These are phyloP conservation scores for Hirsutella thompsonii DNA, from an alignment of 2,329 filamentous ascomycete genomes.

Conservation along the genomic window DNA sequence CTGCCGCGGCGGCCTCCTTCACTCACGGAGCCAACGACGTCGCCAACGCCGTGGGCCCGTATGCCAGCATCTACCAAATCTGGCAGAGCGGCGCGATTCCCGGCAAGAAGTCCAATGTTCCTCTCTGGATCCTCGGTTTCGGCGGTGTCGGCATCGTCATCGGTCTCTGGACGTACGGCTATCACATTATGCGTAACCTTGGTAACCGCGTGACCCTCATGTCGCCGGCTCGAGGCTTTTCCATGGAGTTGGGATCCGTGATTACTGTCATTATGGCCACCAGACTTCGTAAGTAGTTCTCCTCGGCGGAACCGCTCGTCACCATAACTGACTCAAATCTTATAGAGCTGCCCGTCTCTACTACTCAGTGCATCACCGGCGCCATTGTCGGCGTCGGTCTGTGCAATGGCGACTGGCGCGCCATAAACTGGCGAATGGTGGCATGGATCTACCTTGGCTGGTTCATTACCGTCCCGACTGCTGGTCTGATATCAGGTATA, in stretches of 20 bases:
- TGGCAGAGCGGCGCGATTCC: constrained; percentile 36
- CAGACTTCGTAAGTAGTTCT: constrained; percentile 30
- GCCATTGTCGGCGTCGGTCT: constrained; percentile 50
- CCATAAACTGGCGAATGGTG: constrained; percentile 52
- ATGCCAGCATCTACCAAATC: constrained; percentile 48
- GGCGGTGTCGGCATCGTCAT: constrained; percentile 38
- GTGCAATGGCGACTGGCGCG: constrained; percentile 42
- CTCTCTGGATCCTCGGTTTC: constrained; percentile 46
- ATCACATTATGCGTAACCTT: constrained; percentile 51
- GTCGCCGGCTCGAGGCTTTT: constrained; percentile 45
- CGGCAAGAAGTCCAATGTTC: constrained; percentile 32
- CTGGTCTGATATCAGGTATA: constrained; percentile 44
- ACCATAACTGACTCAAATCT: neutral
- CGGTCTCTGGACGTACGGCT: constrained; percentile 48
- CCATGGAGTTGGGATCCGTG: constrained; percentile 47
- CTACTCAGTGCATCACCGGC: constrained; percentile 51
- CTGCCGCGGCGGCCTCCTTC: constrained; percentile 49
- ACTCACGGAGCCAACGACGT: constrained; percentile 57
- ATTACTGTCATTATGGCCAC: constrained; percentile 53
- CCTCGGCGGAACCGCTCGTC: neutral
- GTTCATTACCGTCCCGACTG: constrained; percentile 45
- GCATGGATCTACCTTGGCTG: constrained; percentile 46
- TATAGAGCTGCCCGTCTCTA: constrained; percentile 47
- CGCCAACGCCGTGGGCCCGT: constrained; percentile 49
- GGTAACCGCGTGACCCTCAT: constrained; percentile 51